Evolutionary conservation across 2,329 filamentous ascomycete species (phyloP), one percentile per base, ranked within the genome.

Genomic region (Pyrenophora seminiperda): DNA sequence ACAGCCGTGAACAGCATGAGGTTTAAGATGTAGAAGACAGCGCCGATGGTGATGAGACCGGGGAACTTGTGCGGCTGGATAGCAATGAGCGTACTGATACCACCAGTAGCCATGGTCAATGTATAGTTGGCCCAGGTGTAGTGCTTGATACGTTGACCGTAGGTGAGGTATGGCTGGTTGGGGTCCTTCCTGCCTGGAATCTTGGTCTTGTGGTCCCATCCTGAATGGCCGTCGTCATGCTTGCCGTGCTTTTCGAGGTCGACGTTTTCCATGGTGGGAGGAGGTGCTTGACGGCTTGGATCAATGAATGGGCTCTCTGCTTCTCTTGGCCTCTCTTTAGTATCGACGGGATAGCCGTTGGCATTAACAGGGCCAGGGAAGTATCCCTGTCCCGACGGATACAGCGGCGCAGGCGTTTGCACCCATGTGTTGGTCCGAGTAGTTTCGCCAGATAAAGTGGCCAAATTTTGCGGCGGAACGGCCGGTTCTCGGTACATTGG

Each of bases 21-120:
- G 59, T 81, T 80, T 53, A 81, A 59, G 30, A 82, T 67, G 63
- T 77, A 83, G 54, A 82, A 73, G 49, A 78, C 58, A 20, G 79
- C 77, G 15, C 80, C 81, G 46, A 83, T 79, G 6, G 72, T 76
- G 48, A 76, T 70, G 13, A 83, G 74, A 15, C 80, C 80, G 0
- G 62, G 60, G 56, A 83, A 83, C 1, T 61, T 51, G 47, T 76
- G 76, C 0, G 77, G 78, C 34, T 76, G 69, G 24, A 75, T 65
- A 3, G 73, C 63, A 20, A 80, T 71, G 10, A 79, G 65, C 1
- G 77, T 71, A 11, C 75, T 68, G 13, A 80, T 65, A 37, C 77
- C 78, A 15, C 78, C 77, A 1, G 77, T 79, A 14, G 72, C 69
- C 76, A 80, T 79, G 10, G 77, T 76, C 42, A 75, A 62, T 0